Percentiles rank a stretch among this genome's conserved stretches.
These are phyloP conservation scores for Acaromyces ingoldii DNA, from an alignment of 1,284 basidiomycete species.

Conservation along the genomic window DNA sequence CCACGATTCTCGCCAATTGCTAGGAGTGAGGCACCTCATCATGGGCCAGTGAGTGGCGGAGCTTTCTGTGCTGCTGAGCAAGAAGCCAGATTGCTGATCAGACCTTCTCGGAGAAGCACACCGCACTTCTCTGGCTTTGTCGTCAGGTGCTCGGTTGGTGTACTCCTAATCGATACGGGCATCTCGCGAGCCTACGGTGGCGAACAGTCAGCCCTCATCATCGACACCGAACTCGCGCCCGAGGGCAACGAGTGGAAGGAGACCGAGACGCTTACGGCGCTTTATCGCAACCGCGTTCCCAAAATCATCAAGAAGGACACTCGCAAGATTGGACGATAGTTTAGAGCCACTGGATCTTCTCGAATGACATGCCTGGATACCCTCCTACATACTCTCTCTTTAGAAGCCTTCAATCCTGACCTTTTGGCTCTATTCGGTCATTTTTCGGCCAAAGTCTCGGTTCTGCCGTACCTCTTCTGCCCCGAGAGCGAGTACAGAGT, in stretches of 20 bases:
- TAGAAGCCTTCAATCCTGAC: no score
- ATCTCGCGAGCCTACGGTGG: slow-evolving; percentile 46
- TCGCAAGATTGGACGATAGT: not conserved
- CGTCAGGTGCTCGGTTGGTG: slow-evolving; percentile 19
- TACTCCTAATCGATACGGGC: slow-evolving; percentile 48
- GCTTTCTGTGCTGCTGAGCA: not conserved
- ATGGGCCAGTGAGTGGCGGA: slow-evolving; percentile 29
- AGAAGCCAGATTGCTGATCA: not conserved
- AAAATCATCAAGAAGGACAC: slow-evolving; percentile 13
- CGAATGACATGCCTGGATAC: no score
- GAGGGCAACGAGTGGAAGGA: slow-evolving; percentile 16
- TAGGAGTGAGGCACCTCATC: slow-evolving; percentile 24
- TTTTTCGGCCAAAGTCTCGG: no score
- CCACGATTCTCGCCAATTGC: slow-evolving; percentile 1
- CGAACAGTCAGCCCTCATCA: slow-evolving; percentile 36
- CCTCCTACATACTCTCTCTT: no score
- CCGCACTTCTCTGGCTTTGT: slow-evolving; percentile 44
- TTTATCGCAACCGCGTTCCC: slow-evolving; percentile 21
- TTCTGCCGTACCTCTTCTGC: no score
- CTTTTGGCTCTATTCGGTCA: no score
- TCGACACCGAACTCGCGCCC: slow-evolving; percentile 25
- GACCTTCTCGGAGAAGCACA: slow-evolving; percentile 14
- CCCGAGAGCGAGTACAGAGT: no score
- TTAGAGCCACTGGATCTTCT: no score
- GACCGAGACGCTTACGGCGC: slow-evolving; percentile 19